Base-by-base conservation (phyloP, 306 rosid genomes). In the Ceratonia siliqua region DNA sequence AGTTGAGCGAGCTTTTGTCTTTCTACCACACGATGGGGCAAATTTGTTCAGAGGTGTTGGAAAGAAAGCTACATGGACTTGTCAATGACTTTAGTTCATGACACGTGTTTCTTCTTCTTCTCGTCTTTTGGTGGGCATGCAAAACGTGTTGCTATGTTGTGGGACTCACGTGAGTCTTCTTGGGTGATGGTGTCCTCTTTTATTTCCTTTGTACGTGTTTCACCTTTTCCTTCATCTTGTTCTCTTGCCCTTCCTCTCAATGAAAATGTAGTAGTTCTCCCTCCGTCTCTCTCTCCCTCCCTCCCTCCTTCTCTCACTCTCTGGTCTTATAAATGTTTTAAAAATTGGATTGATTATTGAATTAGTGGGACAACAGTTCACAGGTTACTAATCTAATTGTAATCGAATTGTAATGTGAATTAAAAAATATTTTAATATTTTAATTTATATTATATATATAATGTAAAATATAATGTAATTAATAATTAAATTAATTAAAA, bases 21-120 rank as follows among this genome's bases (percentile, higher is more conserved):
- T 94, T 94, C 83, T 91, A 94, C 82, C 91, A 84, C 62, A 87
- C 83, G 53, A 91, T 94, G 98, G 91, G 85, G 2, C 96, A 91
- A 22, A 91, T 91, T 32, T 87, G 94, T 76, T 82, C 96, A 0
- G 92, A 91, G 43, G 83, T 84, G 0, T 73, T 94, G 82, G 97
- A 91, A 15, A 84, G 38, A 70, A 91, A 89, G 86, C 68, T 91
- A 54, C 89, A 78, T 80, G 84, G 62, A 49, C 58, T 83, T 64
- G 86, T 80, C 69, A 77, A 62, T 79, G 88, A 80, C 41, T 18
- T 62, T 10, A 49, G 15, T 21, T 70, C 50, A 75, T 82, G 58
- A 72, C 32, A 54, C 0, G 42, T 48, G 27, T 68, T 74, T 53
- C 5, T 25, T 15, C 0, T 10, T 22, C 1, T 8, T 45, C 38